Evolutionary conservation across 768 basidiomycete genomes (phyloP).

Genomic region (Rhodotorula graminis): DNA sequence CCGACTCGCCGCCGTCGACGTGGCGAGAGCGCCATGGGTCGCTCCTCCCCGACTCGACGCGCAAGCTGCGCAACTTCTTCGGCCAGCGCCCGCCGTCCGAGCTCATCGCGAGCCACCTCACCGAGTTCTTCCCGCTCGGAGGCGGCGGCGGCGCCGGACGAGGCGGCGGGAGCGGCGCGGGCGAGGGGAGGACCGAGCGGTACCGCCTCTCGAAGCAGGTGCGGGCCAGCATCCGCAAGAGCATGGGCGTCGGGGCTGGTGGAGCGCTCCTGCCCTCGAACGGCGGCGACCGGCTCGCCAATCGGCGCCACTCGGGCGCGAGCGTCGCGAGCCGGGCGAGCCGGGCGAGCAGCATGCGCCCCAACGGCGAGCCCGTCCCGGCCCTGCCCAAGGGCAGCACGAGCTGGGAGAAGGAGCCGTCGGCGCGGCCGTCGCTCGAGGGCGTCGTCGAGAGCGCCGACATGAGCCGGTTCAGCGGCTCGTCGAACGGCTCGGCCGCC

Average conservation of each 20-base stretch:
- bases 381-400: conserved; percentile 36
- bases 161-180: neutral
- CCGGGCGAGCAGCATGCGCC: conserved; percentile 38
- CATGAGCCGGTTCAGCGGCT: conserved; percentile 39
- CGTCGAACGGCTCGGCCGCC: conserved; percentile 35
- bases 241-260: conserved; percentile 26
- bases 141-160: neutral
- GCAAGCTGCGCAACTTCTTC: conserved; percentile 87
- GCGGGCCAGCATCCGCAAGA: conserved; percentile 71
- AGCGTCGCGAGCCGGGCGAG: conserved; percentile 28
- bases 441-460: neutral
- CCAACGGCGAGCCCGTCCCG: conserved; percentile 9
- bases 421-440: neutral
- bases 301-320: conserved; percentile 16
- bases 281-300: conserved; percentile 3
- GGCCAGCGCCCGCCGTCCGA: conserved; percentile 97
- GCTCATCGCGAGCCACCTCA: conserved; percentile 86
- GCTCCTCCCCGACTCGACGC: conserved; percentile 2
- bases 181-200: conserved; percentile 56
- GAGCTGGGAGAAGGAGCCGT: conserved; percentile 38
- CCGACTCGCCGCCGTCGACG: neutral
- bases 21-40: neutral
- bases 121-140: conserved; percentile 79
- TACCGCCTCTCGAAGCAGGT: conserved; percentile 70
- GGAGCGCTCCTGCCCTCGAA: conserved; percentile 1